Evolutionary conservation across 768 basidiomycete genomes (phyloP), one percentile per base, ranked within the genome.

Genomic region (Dioszegia hungarica): DNA sequence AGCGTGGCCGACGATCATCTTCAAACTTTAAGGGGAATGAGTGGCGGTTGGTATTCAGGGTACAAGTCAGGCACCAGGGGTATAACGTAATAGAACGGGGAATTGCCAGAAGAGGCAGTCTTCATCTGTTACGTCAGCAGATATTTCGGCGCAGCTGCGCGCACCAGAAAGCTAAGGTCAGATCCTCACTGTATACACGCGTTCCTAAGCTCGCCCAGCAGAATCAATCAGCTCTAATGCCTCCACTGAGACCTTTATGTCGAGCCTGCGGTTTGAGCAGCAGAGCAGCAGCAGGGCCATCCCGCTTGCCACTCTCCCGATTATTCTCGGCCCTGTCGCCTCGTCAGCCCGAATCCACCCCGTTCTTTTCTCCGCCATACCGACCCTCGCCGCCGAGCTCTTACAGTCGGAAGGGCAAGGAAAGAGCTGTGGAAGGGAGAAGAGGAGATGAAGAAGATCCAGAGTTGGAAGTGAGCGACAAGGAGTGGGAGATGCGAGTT

Each of bases 401-500:
- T 22, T 34, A 45, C 44, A 49, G 60, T 29, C 25, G 38, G 43
- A 33, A 63, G 53, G 57, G 57, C 2, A 66, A 70, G 43, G 68
- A 56, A 8, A 69, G 63, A 43, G 61, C 56, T n/a, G 19, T 12
- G n/a, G 34, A 5, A 19, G 24, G 15, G 8, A 14, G 34, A 36
- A 59, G n/a, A 22, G 37, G 20, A 34, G 54, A 25, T 53, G 52
- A 24, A 39, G 64, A 47, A 45, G 74, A 51, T 51, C 34, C 34
- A 37, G 49, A 51, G 49, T 17, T 19, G 22, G 49, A 51, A 51
- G 36, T 51, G 24, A 38, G 36, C 15, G 45, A 75, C 59, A 40
- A 56, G 15, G 74, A 75, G 54, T 75, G 74, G 74, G 69, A 73
- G 46, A 59, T 73, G 27, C 39, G 74, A 54, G 72, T 70, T n/a